Evolutionary conservation across 225 moss, liverwort and hornwort genomes (phyloP), one percentile per base, ranked within the genome.

Genomic region (Marchantia paleacea): DNA sequence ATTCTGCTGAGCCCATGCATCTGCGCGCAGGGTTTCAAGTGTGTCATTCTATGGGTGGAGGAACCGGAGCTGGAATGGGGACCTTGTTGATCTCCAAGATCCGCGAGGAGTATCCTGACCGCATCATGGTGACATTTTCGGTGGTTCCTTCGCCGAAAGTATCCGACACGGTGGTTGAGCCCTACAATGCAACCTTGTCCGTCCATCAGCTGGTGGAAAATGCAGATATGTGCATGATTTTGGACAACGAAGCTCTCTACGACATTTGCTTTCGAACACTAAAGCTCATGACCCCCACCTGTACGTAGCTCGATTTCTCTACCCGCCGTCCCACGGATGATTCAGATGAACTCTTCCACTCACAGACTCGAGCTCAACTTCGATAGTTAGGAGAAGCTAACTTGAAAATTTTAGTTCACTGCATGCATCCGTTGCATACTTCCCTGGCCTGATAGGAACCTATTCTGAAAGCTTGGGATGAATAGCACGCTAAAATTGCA

Each of bases 231-330:
- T 82, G 82, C 82, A 82, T 82, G 81, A 76, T 82, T 69, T 55
- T 83, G 28, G 83, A 83, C 78, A 83, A 83, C 79, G 83, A 83
- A 64, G 83, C 83, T n/a, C 69, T 84, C 3, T 84, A 84, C 24
- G 83, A 84, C 48, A 84, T 84, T 48, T 84, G 83, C 55, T 84
- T 84, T 16, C 75, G 83, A 26, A 84, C 83, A 7, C 74, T 84
- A 3, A 84, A 84, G 55, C 83, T 84, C 60, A 51, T 67, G 16
- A 84, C 83, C 16, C 83, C 83, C 8, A 84, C 83, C 7, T 84
- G 80, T 84, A 82, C 65, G 78, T 49, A 5, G 6, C 18, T 18
- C 19, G 4, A 7, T 12, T 60, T 3, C 60, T 60, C 18, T 19
- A 39, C 39, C 60, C 22, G 3, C 22, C 60, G 2, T 61, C 60